Evolutionary conservation across 805 yeast species (phyloP).

Genomic region (Suhomyces kilbournensis): DNA sequence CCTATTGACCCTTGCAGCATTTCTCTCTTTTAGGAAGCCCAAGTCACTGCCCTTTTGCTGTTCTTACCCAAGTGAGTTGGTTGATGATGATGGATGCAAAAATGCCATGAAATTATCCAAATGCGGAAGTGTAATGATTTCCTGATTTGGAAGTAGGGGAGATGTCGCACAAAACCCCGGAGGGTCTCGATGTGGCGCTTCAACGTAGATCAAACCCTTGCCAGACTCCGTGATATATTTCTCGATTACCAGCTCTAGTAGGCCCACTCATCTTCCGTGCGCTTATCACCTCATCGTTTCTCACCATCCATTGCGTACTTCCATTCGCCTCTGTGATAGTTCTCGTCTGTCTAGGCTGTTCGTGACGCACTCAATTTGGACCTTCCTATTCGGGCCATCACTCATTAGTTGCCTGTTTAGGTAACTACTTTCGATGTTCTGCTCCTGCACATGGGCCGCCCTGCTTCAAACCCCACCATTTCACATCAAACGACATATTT

Average conservation of each 20-base stretch:
- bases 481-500: neutral
- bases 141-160: conserved; percentile 1
- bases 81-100: neutral
- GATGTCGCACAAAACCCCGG: neutral
- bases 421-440: neutral
- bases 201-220: neutral
- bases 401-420: conserved; percentile 8
- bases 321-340: neutral
- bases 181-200: neutral
- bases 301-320: neutral
- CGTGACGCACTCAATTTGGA: neutral
- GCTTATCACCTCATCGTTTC: too few relatives aligned
- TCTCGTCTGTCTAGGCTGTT: neutral
- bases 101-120: conserved; percentile 4
- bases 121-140: conserved; percentile 6
- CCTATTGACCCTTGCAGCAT: neutral
- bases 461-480: neutral
- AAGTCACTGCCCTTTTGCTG: neutral
- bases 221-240: neutral
- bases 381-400: conserved; percentile 1
- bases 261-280: too few relatives aligned
- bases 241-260: neutral
- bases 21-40: neutral
- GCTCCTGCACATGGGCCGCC: neutral
- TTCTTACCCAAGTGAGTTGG: neutral